Base-by-base conservation (phyloP, 345 rosid species). In the Mangifera indica region DNA sequence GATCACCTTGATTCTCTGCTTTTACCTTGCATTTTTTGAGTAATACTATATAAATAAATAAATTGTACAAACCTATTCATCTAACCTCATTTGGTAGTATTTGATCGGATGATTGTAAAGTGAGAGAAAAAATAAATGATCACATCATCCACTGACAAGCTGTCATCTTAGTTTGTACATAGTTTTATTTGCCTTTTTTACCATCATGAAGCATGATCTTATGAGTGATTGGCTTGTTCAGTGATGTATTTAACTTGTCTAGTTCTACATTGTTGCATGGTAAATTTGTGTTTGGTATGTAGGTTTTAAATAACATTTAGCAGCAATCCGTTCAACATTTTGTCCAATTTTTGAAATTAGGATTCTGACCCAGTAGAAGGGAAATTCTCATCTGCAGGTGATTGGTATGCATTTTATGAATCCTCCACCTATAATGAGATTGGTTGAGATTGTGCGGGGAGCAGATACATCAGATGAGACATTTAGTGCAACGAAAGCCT, bases 381-480 rank as follows among this genome's bases (percentile, higher is more conserved):
- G 63, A 62, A 57, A 12, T 67, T 51, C 3, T 61, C n/a, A 5
- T 63, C 42, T 80, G 69, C 75, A 84, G 98, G 93, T 90, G 52
- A 84, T 94, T 46, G 98, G 98, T 29, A 94, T 94, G 98, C 98
- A 90, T 75, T 92, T 94, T 70, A 90, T 92, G 97, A 92, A 94
- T 78, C 98, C 98, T 79, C 98, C 98, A 73, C 98, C 98, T n/a
- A 24, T 86, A 72, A 94, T 94, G 98, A 92, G 89, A 81, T 74
- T 92, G 51, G 97, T 92, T 29, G 98, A 92, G 90, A 84, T 94
- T 73, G 80, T 94, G 5, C 89, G 90, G 1, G 93, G 98, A n/a
- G 90, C 92, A 1, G 90, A 90, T 66, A 92, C 97, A 60, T 92
- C 97, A 2, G 93, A 90, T 42, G 90, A 83, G 79, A 92, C 98